Evolutionary conservation across 306 rosid species (phyloP).

Genomic region (Luffa acutangula): DNA sequence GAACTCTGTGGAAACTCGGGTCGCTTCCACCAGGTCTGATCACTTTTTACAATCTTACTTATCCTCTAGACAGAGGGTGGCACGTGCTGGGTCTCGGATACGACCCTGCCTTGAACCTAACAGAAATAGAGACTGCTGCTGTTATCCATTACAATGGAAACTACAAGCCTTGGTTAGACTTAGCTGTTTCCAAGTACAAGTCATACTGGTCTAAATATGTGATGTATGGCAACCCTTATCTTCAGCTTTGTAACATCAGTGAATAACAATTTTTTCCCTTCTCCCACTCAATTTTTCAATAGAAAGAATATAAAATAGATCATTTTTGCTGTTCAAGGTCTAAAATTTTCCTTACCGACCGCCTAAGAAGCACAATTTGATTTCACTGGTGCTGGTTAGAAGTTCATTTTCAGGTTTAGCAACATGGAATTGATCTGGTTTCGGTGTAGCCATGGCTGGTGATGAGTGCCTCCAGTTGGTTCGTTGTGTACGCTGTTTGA

Average conservation of each 20-base stretch:
- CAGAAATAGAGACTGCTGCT: slow-evolving; percentile 73
- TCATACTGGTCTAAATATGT: slow-evolving; percentile 85
- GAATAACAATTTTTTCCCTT: slow-evolving; percentile 12
- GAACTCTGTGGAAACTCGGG: slow-evolving; percentile 98
- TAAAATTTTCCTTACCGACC: neutral
- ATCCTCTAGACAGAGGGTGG: slow-evolving; percentile 79
- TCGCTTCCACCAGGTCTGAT: slow-evolving; percentile 87
- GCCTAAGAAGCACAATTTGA: neutral
- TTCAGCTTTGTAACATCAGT: slow-evolving; percentile 50
- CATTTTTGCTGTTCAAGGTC: neutral
- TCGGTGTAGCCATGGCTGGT: neutral
- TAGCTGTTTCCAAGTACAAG: slow-evolving; percentile 87
- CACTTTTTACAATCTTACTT: slow-evolving; percentile 78
- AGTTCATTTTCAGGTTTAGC: neutral
- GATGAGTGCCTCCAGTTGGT: neutral
- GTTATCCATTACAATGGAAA: slow-evolving; percentile 96
- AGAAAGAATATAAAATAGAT: neutral
- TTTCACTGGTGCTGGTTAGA: neutral
- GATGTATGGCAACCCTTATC: slow-evolving; percentile 62
- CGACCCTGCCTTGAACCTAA: slow-evolving; percentile 80
- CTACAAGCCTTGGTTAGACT: slow-evolving; percentile 94
- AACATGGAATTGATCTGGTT: neutral
- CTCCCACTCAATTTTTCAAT: neutral
- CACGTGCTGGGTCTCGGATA: slow-evolving; percentile 96
- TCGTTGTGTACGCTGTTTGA: neutral